Base-by-base conservation (phyloP, 1,284 basidiomycete species). In the Pascua guehoae region DNA sequence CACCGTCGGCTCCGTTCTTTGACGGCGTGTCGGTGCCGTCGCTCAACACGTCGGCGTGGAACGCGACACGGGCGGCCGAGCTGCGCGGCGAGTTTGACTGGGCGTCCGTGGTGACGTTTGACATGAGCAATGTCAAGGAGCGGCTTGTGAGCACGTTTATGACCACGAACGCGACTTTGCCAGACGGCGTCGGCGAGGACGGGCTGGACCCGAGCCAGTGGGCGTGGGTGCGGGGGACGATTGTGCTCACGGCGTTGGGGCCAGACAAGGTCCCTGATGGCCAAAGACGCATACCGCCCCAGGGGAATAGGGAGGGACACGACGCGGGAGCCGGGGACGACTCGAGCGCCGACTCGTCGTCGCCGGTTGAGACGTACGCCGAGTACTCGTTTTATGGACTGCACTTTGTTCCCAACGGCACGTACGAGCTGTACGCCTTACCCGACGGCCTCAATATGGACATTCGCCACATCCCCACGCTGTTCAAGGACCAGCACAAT, bases 401-500 rank as follows among this genome's bases (percentile, higher is more conserved):
- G 12, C 90, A 92, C 74, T 85, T 89, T 67, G 64, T 87, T 10
- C 78, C 82, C 10, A 88, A 89, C 62, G 91, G 91, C 1, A 84
- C 87, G 1, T 84, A 92, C 43, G 87, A 86, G 67, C 87, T 88
- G 0, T 82, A 87, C 58, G 88, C 84, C 8, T 81, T 85, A 65
- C 84, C 87, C 5, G 74, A 77, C 17, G 85, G 86, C 18, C 63
- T 65, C 53, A 53, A 55, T 43, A 56, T 42, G 79, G 79, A 60
- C 77, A 80, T 63, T 80, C 86, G 57, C 84, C 89, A 69, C 41
- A 82, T 91, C 44, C 84, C 89, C 4, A 71, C 80, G 14, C 77
- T 91, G 8, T 71, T 57, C 55, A 58, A 64, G 12, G 38, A 57
- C 11, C 57, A 66, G 46, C 60, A 64, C 54, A 63, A 86, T 87